These are phyloP conservation scores for Pouteria campechiana DNA, from an alignment of 179 eudicot species.

Conservation along the genomic window DNA sequence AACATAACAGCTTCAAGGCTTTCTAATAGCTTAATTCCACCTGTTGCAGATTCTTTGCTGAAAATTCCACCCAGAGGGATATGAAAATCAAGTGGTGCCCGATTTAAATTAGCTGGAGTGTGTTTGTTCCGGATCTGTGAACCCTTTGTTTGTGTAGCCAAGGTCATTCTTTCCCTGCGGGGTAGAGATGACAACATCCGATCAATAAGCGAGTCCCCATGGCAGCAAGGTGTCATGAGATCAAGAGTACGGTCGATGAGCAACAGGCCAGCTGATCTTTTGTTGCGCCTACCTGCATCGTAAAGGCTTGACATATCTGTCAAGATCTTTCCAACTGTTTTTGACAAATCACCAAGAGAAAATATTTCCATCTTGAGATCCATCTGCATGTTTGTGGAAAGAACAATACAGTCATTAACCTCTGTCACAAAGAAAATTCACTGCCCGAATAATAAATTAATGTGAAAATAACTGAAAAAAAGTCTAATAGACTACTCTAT, in stretches of 20 bases:
- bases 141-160: slow-evolving; percentile 22
- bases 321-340: slow-evolving; percentile 74
- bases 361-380: slow-evolving; percentile 91
- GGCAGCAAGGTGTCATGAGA: slow-evolving; percentile 88
- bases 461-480: neutral
- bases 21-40: slow-evolving; percentile 44
- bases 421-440: slow-evolving; percentile 1
- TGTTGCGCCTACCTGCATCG: slow-evolving; percentile 96
- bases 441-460: neutral
- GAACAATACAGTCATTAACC: neutral
- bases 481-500: no score
- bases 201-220: slow-evolving; percentile 86
- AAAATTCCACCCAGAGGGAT: slow-evolving; percentile 51
- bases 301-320: slow-evolving; percentile 99
- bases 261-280: slow-evolving; percentile 78
- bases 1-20: slow-evolving; percentile 53
- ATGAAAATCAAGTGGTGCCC: slow-evolving; percentile 67
- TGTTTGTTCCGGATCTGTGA: slow-evolving; percentile 40
- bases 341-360: slow-evolving; percentile 88
- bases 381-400: slow-evolving; percentile 49
- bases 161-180: slow-evolving; percentile 35
- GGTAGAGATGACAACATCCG: slow-evolving; percentile 71
- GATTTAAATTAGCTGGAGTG: slow-evolving; percentile 28
- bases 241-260: slow-evolving; percentile 88
- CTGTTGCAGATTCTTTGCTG: slow-evolving; percentile 18